Evolutionary conservation across 805 yeast genomes (phyloP), one percentile per base, ranked within the genome.

Genomic region (Saccharomycodes ludwigii): DNA sequence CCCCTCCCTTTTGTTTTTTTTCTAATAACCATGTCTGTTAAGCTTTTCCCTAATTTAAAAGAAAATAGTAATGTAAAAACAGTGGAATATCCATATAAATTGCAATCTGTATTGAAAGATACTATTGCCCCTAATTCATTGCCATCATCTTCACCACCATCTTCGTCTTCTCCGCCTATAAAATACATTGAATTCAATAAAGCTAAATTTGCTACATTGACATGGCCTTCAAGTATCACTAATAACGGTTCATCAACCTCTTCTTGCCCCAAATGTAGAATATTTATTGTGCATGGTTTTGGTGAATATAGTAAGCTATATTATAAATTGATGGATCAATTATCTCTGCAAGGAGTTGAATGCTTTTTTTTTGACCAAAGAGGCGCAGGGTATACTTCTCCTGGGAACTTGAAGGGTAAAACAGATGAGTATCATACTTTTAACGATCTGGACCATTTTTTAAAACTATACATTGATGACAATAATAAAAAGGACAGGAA

Each of bases 201-300:
- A 14, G 52, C 53, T 5, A 43, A 41, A 9, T 53, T 53, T 39
- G 50, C 49, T 6, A 44, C 44, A 34, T 40, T 50, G 39, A 26
- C 37, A 18, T 51, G 56, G 55, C 54, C 54, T 7, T 33, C 32
- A 8, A 19, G 16, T 20, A 34, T 22, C 21, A 18, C 21, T 30
- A 17, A 19, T 13, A 21, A 29, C 11, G 26, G 34, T 1, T 19
- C 26, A 12, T 22, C 22, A 15, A 21, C 16, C 16, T 22, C n/a
- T 4, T 7, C 12, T n/a, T n/a, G n/a, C 1, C 25, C 37, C 17
- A 70, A 65, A 40, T 85, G 79, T 2, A 60, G 76, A 35, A 43
- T 79, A 3, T 34, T 80, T 3, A 63, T 67, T 35, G 70, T 79
- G 3, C 93, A 80, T 52, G 93, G 93, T 0, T 80, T 77, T 51